phyloP scores from a whole-genome alignment of 192 early-diverging fungal genomes.

The Lobosporangium transversale region DNA sequence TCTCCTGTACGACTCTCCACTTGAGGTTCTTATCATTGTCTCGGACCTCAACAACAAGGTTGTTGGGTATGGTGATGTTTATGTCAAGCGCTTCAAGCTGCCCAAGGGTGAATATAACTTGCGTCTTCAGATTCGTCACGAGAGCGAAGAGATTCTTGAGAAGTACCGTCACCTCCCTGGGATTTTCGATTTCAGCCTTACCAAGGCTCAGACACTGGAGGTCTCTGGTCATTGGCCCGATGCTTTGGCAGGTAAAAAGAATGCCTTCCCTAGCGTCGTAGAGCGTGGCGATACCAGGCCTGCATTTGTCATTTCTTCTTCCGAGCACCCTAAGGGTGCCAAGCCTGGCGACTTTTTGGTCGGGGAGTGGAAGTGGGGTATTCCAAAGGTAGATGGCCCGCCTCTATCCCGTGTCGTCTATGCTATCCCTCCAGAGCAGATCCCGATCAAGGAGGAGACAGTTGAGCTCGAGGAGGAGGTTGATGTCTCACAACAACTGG shows the following conservation, averaged over 20 bases:
- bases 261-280: conserved; percentile 60
- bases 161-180: conserved; percentile 71
- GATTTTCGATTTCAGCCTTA: conserved; percentile 71
- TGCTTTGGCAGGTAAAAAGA: conserved; percentile 56
- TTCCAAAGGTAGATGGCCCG: conserved; percentile 57
- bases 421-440: conserved; percentile 57
- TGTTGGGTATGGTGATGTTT: conserved; percentile 75
- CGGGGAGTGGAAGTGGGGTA: conserved; percentile 71
- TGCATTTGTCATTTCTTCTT: conserved; percentile 67
- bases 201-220: conserved; percentile 64
- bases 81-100: conserved; percentile 74
- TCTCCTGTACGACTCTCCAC: conserved; percentile 82
- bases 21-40: conserved; percentile 76
- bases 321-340: conserved; percentile 72
- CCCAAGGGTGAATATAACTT: conserved; percentile 88
- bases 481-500: conserved; percentile 57
- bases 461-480: conserved; percentile 61
- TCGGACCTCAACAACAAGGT: conserved; percentile 86
- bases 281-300: conserved; percentile 59
- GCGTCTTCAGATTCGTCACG: conserved; percentile 80
- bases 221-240: conserved; percentile 67
- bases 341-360: conserved; percentile 82
- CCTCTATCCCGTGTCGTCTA: conserved; percentile 59
- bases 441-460: conserved; percentile 59
- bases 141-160: conserved; percentile 75